Conservation (phyloP, 257 asterid species). For the Leonotis leonurus region DNA sequence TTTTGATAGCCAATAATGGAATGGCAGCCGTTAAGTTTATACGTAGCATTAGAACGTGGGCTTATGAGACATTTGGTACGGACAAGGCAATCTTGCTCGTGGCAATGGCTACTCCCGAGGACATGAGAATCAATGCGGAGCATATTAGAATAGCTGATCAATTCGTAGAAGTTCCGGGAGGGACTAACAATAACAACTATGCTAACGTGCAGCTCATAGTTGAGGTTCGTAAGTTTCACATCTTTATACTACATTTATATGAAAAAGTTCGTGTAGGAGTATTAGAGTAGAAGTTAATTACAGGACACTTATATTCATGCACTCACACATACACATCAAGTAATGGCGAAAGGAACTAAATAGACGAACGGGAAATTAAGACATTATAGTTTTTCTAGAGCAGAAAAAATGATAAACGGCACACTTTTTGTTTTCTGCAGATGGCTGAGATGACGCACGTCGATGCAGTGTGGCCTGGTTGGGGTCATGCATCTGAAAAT, state of each 20-base stretch:
- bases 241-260: background rate
- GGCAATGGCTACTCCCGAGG: slow-evolving; percentile 99
- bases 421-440: slow-evolving; percentile 31
- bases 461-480: slow-evolving; percentile 99
- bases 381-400: slow-evolving; percentile 1
- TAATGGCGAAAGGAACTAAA: background rate
- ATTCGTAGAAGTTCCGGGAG: slow-evolving; percentile 99
- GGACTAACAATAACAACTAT: slow-evolving; percentile 94
- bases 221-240: slow-evolving; percentile 54
- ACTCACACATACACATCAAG: background rate
- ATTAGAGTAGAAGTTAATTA: background rate
- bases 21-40: slow-evolving; percentile 99
- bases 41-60: slow-evolving; percentile 95
- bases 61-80: slow-evolving; percentile 91
- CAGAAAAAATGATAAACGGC: background rate
- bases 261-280: slow-evolving; percentile 7
- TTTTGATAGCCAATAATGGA: slow-evolving; percentile 94
- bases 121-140: slow-evolving; percentile 98
- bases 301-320: background rate
- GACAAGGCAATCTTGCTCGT: slow-evolving; percentile 94
- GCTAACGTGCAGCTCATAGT: slow-evolving; percentile 98
- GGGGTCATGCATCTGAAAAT: slow-evolving; percentile 99
- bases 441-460: slow-evolving; percentile 97
- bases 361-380: background rate
- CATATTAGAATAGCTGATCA: slow-evolving; percentile 98